Percentiles rank a stretch among this genome's conserved stretches.
Conservation (phyloP, 2,329 filamentous ascomycete genomes). For the Aspergillus sclerotialis region DNA sequence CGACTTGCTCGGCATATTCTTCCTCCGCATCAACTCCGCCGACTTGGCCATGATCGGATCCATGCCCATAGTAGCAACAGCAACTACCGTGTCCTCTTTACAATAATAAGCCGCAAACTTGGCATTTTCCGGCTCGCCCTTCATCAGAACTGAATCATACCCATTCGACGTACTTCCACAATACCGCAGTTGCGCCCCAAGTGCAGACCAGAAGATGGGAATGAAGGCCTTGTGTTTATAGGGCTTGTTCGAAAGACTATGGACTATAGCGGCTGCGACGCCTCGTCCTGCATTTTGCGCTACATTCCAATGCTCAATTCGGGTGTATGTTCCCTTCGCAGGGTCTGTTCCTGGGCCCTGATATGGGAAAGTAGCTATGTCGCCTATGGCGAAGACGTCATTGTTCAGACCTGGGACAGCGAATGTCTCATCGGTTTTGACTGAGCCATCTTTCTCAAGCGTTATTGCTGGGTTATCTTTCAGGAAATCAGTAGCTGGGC, state of each 20-base stretch:
- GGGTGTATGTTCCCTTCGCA: constrained; percentile 54
- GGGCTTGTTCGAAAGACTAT: constrained; percentile 41
- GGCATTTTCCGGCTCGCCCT: constrained; percentile 66
- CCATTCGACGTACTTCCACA: constrained; percentile 79
- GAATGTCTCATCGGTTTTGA: constrained; percentile 75
- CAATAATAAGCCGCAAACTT: constrained; percentile 89
- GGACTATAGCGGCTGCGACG: constrained; percentile 69
- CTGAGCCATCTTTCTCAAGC: constrained; percentile 77
- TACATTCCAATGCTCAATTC: constrained; percentile 98
- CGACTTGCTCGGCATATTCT: constrained; percentile 75
- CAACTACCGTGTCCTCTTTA: constrained; percentile 78
- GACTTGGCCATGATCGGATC: constrained; percentile 81
- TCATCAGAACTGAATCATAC: constrained; percentile 77
- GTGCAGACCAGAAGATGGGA: constrained; percentile 93
- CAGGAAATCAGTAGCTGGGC: constrained; percentile 77
- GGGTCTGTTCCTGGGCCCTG: constrained; percentile 71
- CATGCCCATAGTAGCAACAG: constrained; percentile 82
- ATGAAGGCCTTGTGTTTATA: constrained; percentile 66
- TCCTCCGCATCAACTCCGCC: constrained; percentile 75
- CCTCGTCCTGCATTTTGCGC: constrained; percentile 85
- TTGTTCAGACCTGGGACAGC: constrained; percentile 62
- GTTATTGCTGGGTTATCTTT: constrained; percentile 61
- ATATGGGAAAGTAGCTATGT: constrained; percentile 94
- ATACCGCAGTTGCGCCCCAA: constrained; percentile 85
- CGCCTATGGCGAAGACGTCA: constrained; percentile 86